Base-by-base conservation (phyloP, 805 yeast species). In the Saccharomycopsis fermentans region DNA sequence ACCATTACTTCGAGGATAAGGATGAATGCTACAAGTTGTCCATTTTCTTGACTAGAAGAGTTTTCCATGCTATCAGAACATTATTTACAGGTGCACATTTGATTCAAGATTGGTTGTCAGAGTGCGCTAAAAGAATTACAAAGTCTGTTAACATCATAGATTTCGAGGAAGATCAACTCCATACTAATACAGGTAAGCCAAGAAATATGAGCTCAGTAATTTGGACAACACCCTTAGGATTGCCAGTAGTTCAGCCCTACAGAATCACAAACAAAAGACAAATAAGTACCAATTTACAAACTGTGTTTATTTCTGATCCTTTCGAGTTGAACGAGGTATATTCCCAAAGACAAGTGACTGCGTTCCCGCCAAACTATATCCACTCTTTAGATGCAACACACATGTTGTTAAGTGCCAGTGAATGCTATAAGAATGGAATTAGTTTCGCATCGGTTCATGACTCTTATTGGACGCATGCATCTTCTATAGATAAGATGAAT, bases 191-290 rank as follows among this genome's bases (percentile, higher is more conserved):
- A 61, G 65, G 29, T 56, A 77, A 77, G 54, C 85, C 86, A 4
- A 83, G 80, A 59, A 85, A 81, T 66, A 81, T 89, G 79, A 82
- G 96, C 0, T 82, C 96, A 4, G 97, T 94, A 6, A 90, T 94
- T 65, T 94, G 99, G 99, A 94, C 99, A 0, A 86, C 98, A 0
- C 98, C 99, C 0, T 72, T 92, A 43, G 96, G 97, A 3, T 75
- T 94, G 62, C 97, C 98, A 1, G 90, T 96, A 68, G 99, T 94
- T 19, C 99, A 94, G 70, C 99, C 99, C 1, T 94, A 94, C 69
- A 80, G 99, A 65, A 79, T 83, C 32, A 73, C 77, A 52, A 81
- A 80, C 64, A 81, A 79, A 62, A 83, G 78, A 64, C 84, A 83
- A 62, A 81, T 94, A 9, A 70, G 75, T n/a, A 92, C 99, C 0